A percentile compares a stretch with the other conserved stretches of the same genome.
Evolutionary conservation across 257 asterid genomes (phyloP).

Genomic region (Solanum chilense): DNA sequence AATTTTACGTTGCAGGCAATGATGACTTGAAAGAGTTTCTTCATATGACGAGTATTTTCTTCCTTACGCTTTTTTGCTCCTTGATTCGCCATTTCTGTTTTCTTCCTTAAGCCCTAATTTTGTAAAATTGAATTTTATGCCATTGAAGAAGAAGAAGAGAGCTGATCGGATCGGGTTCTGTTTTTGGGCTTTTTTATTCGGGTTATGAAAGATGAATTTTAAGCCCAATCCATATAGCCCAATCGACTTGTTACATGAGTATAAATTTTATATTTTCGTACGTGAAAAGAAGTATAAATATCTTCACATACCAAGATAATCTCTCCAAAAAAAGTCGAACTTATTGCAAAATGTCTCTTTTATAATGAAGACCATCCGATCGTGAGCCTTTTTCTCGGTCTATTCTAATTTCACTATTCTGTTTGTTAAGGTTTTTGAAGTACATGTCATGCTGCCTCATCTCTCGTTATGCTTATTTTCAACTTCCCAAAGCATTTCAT

Average conservation of each 20-base stretch:
- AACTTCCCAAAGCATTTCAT: too few species aligned
- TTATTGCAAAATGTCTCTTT: too few species aligned
- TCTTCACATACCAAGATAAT: too few species aligned
- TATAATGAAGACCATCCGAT: too few species aligned
- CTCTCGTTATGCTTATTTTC: too few species aligned
- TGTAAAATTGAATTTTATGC: neutral
- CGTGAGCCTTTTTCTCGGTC: too few species aligned
- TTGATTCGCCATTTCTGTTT: constrained; percentile 71
- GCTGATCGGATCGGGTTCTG: neutral
- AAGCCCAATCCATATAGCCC: neutral
- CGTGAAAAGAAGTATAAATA: too few species aligned
- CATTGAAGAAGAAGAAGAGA: neutral
- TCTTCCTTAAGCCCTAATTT: neutral
- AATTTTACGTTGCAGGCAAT: constrained; percentile 55
- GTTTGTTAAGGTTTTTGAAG: too few species aligned
- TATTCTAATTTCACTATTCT: too few species aligned
- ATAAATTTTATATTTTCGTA: too few species aligned
- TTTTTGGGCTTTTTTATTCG: neutral
- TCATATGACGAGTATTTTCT: constrained; percentile 77
- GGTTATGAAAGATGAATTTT: neutral
- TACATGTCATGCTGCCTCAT: too few species aligned
- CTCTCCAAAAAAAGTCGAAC: too few species aligned
- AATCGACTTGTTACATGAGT: neutral
- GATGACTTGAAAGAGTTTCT: constrained; percentile 54
- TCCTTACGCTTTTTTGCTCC: constrained; percentile 97